These are phyloP conservation scores for Sporothrix phasma DNA, from an alignment of 2,329 filamentous ascomycete genomes.

Conservation along the genomic window DNA sequence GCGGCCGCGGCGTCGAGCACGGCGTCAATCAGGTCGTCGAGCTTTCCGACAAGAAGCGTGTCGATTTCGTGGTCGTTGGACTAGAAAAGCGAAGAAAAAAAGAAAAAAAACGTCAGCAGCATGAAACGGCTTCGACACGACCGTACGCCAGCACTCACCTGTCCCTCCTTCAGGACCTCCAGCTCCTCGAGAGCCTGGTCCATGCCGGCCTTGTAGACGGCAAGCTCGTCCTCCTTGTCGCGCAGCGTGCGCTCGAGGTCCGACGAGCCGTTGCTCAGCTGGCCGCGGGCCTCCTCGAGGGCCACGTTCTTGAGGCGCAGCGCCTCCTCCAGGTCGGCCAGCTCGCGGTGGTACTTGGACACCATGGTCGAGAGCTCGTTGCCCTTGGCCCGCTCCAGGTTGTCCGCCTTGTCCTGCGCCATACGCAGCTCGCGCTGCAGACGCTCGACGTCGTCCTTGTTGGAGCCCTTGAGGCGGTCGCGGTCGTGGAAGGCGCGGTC, in stretches of 20 bases:
- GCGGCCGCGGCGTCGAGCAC: constrained; percentile 88
- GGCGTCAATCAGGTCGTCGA: constrained; percentile 95
- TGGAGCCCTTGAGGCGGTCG: constrained; percentile 73
- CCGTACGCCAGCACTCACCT: constrained; percentile 26
- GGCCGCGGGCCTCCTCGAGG: constrained; percentile 72
- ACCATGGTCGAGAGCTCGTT: constrained; percentile 92
- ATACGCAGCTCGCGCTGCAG: constrained; percentile 86
- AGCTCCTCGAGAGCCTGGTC: constrained; percentile 90
- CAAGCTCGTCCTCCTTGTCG: constrained; percentile 95
- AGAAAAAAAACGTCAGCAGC: too few species aligned
- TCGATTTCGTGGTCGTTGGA: constrained; percentile 83
- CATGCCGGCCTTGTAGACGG: constrained; percentile 97
- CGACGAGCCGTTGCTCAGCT: constrained; percentile 67
- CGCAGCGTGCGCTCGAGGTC: constrained; percentile 78
- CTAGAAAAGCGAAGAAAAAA: constrained; percentile 30
- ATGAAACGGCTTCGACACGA: too few species aligned
- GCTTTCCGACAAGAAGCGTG: constrained; percentile 77
- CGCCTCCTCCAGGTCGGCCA: constrained; percentile 91
- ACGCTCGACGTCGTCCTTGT: constrained; percentile 91
- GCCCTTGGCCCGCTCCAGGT: constrained; percentile 84
- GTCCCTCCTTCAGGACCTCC: constrained; percentile 71
- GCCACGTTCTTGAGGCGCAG: constrained; percentile 78
- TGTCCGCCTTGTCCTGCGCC: constrained; percentile 84
- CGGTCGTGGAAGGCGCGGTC: constrained; percentile 90
- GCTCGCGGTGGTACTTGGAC: constrained; percentile 91